phyloP scores from a whole-genome alignment of 805 yeast genomes.

The Saccharomyces cerevisiae region DNA sequence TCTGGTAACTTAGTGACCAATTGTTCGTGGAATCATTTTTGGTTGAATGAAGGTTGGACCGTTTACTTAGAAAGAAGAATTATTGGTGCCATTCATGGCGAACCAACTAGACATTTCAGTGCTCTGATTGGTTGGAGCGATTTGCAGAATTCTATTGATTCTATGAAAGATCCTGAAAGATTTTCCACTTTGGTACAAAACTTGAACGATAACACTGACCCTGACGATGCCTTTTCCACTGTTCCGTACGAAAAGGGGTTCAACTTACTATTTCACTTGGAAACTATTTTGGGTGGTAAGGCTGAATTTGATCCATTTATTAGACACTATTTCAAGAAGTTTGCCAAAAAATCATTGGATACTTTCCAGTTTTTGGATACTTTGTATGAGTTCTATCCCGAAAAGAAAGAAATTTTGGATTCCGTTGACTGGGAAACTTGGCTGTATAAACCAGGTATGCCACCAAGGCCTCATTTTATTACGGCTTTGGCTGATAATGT shows the following conservation, averaged over 20 bases:
- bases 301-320: constrained; percentile 70
- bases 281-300: constrained; percentile 56
- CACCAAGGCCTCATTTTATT: constrained; percentile 78
- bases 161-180: constrained; percentile 50
- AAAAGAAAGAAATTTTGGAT: constrained; percentile 47
- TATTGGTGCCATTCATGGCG: constrained; percentile 70
- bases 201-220: constrained; percentile 62
- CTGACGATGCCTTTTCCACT: constrained; percentile 81
- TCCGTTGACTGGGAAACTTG: constrained; percentile 78
- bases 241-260: constrained; percentile 92
- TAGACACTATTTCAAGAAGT: constrained; percentile 65
- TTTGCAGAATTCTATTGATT: constrained; percentile 53
- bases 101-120: constrained; percentile 65
- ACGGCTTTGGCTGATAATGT: constrained; percentile 72
- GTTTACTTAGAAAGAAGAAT: constrained; percentile 85
- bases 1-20: constrained; percentile 86
- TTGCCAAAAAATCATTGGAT: constrained; percentile 64
- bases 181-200: constrained; percentile 63
- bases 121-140: constrained; percentile 88
- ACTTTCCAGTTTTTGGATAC: constrained; percentile 74
- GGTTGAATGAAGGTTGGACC: constrained; percentile 96
- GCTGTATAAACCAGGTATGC: constrained; percentile 78
- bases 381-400: constrained; percentile 54
- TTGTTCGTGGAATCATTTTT: constrained; percentile 87
- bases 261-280: constrained; percentile 67